Evolutionary conservation across 768 basidiomycete species (phyloP), one percentile per base, ranked within the genome.

Genomic region (Boletales sp.): DNA sequence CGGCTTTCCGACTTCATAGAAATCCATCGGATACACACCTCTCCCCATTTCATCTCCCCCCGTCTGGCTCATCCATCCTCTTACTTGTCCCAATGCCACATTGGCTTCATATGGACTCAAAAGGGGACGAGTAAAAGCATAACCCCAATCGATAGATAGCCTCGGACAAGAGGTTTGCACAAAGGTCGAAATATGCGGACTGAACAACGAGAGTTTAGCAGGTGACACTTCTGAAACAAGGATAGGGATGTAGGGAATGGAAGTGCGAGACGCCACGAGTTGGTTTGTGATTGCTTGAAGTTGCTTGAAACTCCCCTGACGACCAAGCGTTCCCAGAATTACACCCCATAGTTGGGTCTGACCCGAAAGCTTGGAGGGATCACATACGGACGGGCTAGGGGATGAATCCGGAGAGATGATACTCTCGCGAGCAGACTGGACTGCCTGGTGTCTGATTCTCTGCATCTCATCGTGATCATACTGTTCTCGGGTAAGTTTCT

Each of bases 71-170:
- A 78, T 79, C 93, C 92, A 93, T 24, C 86, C 83, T 44, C 77
- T 75, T 1, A 89, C 52, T 47, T 41, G 54, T 29, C 69, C 90
- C 2, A 97, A 75, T 11, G 86, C 93, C 2, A 98, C 89, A 5
- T 86, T 82, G 0, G 90, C 86, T 69, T 98, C 97, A 64, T 97
- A 99, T 1, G 95, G 94, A 59, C 86, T 94, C 32, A 99, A 70
- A 43, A 98, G 73, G 3, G 97, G 97, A 18, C 79, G 74, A 47
- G 86, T 76, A 70, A 99, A 99, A 1, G 95, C 97, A 62, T 94
- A 94, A 4, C 97, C 97, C 97, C 97, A 99, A 64, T 99, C 97
- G 50, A 98, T 98, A 15, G 91, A 94, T 46, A 99, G 73, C 21
- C 97, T 83, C 4, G 97, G 97, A 67, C 97, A 98, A 0, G 94